A percentile compares a stretch with the other conserved stretches of the same genome.
phyloP scores from a whole-genome alignment of 1,284 basidiomycete species.

The Puccinia hordei region DNA sequence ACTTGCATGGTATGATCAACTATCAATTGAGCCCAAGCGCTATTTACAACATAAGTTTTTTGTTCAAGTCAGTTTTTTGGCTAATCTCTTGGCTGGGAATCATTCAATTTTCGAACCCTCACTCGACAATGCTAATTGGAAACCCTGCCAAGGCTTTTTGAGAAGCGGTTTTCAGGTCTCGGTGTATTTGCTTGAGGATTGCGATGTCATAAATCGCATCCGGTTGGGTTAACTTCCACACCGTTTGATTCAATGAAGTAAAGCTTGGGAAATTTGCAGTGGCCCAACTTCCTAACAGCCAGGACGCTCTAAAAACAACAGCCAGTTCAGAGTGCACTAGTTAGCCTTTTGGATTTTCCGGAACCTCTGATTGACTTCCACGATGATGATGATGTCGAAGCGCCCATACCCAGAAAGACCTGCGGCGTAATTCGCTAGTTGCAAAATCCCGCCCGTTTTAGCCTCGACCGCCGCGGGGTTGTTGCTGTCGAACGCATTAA shows the following conservation, averaged over 20 bases:
- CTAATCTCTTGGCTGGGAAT: not conserved
- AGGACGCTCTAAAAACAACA: constrained; percentile 34
- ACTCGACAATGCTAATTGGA: constrained; percentile 50
- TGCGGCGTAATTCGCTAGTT: constrained; percentile 47
- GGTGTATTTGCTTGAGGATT: constrained; percentile 48
- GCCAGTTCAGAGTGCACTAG: not conserved
- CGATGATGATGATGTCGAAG: not conserved
- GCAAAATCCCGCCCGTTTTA: constrained; percentile 48
- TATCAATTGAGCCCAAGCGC: constrained; percentile 51
- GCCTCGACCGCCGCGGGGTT: constrained; percentile 34
- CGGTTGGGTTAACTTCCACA: constrained; percentile 49
- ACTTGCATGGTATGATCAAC: constrained; percentile 49
- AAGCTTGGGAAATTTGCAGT: constrained; percentile 49
- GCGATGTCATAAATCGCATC: constrained; percentile 44
- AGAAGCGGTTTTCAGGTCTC: constrained; percentile 41
- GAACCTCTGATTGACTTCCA: not conserved
- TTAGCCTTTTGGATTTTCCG: not conserved
- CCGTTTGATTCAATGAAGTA: constrained; percentile 47
- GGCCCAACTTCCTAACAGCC: constrained; percentile 49
- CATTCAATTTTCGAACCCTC: not conserved
- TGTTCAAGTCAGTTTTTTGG: not conserved
- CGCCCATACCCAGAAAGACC: constrained; percentile 43
- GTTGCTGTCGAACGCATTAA: constrained; percentile 47
- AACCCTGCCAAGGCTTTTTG: constrained; percentile 48
- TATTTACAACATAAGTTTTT: not conserved